A percentile compares a stretch with the other conserved stretches of the same genome.
Conservation (phyloP, 1,139 yeast genomes). For the Insectozyma bohioensis region DNA sequence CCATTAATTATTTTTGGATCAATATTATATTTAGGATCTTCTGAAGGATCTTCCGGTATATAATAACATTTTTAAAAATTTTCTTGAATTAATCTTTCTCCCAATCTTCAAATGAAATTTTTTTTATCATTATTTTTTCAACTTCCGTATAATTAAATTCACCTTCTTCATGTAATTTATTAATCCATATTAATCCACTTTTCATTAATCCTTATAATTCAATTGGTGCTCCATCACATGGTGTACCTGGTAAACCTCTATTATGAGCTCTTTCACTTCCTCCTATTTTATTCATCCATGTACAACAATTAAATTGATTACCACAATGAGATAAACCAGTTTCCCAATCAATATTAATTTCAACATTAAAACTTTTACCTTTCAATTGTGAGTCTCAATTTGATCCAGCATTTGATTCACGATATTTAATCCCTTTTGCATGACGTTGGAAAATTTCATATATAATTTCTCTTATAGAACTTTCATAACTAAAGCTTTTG, state of each 20-base stretch:
- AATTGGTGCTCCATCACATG: slow-evolving; percentile 95
- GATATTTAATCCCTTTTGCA: slow-evolving; percentile 80
- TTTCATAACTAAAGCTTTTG: slow-evolving; percentile 76
- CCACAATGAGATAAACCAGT: slow-evolving; percentile 93
- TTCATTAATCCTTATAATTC: slow-evolving; percentile 89
- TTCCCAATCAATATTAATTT: slow-evolving; percentile 79
- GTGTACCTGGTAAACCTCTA: slow-evolving; percentile 93
- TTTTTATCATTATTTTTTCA: slow-evolving; percentile 54
- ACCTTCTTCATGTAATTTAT: slow-evolving; percentile 53
- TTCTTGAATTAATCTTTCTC: slow-evolving; percentile 58
- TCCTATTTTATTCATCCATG: slow-evolving; percentile 99
- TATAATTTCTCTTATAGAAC: slow-evolving; percentile 71
- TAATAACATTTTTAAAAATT: slow-evolving; percentile 81
- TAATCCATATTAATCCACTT: slow-evolving; percentile 79
- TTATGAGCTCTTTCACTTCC: slow-evolving; percentile 82
- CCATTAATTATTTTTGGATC: slow-evolving; percentile 72
- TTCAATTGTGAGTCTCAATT: slow-evolving; percentile 87
- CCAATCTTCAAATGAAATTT: slow-evolving; percentile 65
- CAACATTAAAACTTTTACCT: slow-evolving; percentile 88
- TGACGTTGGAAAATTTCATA: slow-evolving; percentile 83
- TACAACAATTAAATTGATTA: slow-evolving; percentile 89
- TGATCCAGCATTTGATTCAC: slow-evolving; percentile 96
- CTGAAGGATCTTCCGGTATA: slow-evolving; percentile 60
- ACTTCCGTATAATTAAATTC: slow-evolving; percentile 59
- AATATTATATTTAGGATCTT: slow-evolving; percentile 55